phyloP scores from a whole-genome alignment of 192 early-diverging fungal genomes.

The Rhizophagus clarus region DNA sequence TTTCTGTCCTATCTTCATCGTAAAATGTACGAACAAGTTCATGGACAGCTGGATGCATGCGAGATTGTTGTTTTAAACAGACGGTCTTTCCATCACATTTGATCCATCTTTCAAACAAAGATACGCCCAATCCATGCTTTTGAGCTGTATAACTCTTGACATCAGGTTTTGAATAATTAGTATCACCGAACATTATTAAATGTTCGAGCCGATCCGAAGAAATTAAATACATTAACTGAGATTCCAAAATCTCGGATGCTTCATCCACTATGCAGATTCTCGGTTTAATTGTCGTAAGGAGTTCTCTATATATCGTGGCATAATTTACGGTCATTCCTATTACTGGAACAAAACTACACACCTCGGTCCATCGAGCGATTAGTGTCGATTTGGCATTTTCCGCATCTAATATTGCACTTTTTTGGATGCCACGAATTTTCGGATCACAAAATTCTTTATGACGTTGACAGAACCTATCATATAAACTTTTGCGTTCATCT shows the following conservation, averaged over 20 bases:
- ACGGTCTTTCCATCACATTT: conserved; percentile 15
- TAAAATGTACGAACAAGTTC: not conserved
- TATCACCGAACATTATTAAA: conserved; percentile 35
- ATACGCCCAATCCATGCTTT: conserved; percentile 15
- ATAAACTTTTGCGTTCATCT: not conserved
- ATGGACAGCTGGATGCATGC: not conserved
- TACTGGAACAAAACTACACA: conserved; percentile 30
- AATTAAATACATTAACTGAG: conserved; percentile 2
- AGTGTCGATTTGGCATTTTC: not conserved
- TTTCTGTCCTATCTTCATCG: too few species aligned
- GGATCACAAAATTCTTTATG: not conserved
- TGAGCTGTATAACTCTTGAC: not conserved
- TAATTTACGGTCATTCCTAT: conserved; percentile 40
- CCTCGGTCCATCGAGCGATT: conserved; percentile 4
- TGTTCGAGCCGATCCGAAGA: conserved; percentile 32
- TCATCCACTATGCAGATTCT: conserved; percentile 35
- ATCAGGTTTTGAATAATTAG: not conserved
- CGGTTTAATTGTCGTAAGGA: conserved; percentile 23
- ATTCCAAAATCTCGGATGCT: conserved; percentile 28
- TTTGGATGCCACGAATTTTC: not conserved
- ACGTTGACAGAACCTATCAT: not conserved
- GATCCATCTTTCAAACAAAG: conserved; percentile 37
- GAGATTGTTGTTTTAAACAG: conserved; percentile 23
- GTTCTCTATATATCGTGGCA: conserved; percentile 32
- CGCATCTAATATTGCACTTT: not conserved